Conservation (phyloP, 768 basidiomycete species). For the Galerina marginata region DNA sequence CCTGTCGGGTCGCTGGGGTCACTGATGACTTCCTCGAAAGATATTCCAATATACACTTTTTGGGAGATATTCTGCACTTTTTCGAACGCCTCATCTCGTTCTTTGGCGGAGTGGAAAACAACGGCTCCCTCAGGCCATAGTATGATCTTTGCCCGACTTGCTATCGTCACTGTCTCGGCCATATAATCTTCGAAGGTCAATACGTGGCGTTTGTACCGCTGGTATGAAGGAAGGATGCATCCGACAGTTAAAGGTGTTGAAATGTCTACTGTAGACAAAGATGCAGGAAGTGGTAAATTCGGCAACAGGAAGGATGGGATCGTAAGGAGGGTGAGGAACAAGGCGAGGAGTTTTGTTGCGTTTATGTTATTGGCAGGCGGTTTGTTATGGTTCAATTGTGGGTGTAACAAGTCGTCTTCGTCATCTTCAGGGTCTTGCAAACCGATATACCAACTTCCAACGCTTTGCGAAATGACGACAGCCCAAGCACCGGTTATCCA, state of each 20-base stretch:
- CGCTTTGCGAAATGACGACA: conserved; percentile 59
- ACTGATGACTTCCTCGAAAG: conserved; percentile 66
- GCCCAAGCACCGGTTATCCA: conserved; percentile 84
- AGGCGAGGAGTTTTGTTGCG: conserved; percentile 41
- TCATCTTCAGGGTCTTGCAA: conserved; percentile 22
- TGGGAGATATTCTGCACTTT: conserved; percentile 40
- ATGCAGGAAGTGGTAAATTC: conserved; percentile 44
- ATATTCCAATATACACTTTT: conserved; percentile 64
- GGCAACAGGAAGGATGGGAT: conserved; percentile 60
- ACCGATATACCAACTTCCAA: conserved; percentile 65
- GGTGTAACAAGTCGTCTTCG: conserved; percentile 10
- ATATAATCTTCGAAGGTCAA: conserved; percentile 66
- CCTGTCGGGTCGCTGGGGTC: conserved; percentile 43
- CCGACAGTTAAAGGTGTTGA: conserved; percentile 68
- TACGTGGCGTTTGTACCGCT: conserved; percentile 42
- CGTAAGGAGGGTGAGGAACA: conserved; percentile 49
- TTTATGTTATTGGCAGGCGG: conserved; percentile 19
- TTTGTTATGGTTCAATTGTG: conserved; percentile 10
- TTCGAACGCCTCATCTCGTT: conserved; percentile 55
- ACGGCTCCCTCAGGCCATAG: conserved; percentile 88
- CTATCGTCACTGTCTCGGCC: conserved; percentile 54
- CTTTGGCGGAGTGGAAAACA: conserved; percentile 55
- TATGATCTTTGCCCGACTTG: conserved; percentile 54
- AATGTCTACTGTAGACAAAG: conserved; percentile 29
- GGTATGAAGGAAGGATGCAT: conserved; percentile 65